Evolutionary conservation across 306 rosid species (phyloP).

Genomic region (Cucurbita maxima): DNA sequence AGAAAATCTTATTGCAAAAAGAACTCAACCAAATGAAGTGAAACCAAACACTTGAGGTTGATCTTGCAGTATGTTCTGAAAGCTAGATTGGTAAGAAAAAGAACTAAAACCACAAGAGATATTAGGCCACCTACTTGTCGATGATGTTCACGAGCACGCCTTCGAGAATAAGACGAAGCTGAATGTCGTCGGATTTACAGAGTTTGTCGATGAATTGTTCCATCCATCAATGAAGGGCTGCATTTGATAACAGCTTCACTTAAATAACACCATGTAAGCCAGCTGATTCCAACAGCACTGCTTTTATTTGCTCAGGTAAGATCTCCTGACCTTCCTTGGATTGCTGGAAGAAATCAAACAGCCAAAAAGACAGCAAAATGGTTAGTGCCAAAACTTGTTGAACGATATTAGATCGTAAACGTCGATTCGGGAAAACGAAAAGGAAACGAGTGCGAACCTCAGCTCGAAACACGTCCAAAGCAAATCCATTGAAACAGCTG

Average conservation of each 20-base stretch:
- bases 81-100: not conserved
- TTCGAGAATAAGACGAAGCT: not conserved
- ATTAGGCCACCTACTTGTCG: not conserved
- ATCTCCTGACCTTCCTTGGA: slow-evolving; percentile 81
- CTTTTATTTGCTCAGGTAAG: slow-evolving; percentile 69
- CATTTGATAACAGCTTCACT: not conserved
- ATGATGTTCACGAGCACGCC: not conserved
- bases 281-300: slow-evolving; percentile 70
- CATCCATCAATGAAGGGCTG: not conserved
- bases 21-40: not conserved
- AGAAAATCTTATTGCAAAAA: not conserved
- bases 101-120: not conserved
- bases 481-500: slow-evolving; percentile 96
- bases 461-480: slow-evolving; percentile 85
- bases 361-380: too few relatives aligned
- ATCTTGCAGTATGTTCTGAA: not conserved
- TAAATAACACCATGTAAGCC: slow-evolving; percentile 52
- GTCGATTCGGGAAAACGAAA: not conserved
- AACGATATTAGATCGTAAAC: too few relatives aligned
- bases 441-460: slow-evolving; percentile 41
- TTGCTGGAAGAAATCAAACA: slow-evolving; percentile 35
- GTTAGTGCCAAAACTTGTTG: too few relatives aligned
- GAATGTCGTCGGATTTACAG: not conserved
- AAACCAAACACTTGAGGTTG: not conserved
- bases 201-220: not conserved